A percentile compares a stretch with the other conserved stretches of the same genome.
Evolutionary conservation across 768 basidiomycete genomes (phyloP).

Genomic region (Termitomyces sp.): DNA sequence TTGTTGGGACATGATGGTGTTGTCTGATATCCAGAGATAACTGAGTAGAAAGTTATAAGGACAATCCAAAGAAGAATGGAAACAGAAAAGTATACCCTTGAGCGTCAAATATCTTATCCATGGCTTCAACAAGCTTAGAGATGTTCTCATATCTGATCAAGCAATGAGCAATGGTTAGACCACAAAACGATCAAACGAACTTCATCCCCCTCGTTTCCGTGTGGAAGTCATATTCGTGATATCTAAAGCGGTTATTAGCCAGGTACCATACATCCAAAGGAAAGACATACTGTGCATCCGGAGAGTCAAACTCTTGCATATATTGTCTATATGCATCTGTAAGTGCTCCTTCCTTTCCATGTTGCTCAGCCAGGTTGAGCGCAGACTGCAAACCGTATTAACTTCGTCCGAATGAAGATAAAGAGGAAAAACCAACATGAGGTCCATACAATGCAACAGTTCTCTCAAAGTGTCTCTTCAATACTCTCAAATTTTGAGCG

Average conservation of each 20-base stretch:
- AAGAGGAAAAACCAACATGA: slow-evolving; percentile 44
- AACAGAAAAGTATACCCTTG: slow-evolving; percentile 58
- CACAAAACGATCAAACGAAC: slow-evolving; percentile 34
- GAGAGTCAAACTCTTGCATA: slow-evolving; percentile 50
- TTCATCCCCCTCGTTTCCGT: slow-evolving; percentile 94
- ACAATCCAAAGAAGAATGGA: background rate
- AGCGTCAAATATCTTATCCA: slow-evolving; percentile 70
- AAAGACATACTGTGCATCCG: slow-evolving; percentile 51
- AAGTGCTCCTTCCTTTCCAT: slow-evolving; percentile 82
- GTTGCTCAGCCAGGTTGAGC: slow-evolving; percentile 88
- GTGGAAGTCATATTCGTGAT: slow-evolving; percentile 90
- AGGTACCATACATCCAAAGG: background rate
- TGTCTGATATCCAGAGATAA: slow-evolving; percentile 80
- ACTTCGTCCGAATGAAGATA: background rate
- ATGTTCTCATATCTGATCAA: slow-evolving; percentile 84
- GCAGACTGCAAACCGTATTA: slow-evolving; percentile 48
- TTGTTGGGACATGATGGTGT: slow-evolving; percentile 71
- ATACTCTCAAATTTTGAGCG: slow-evolving; percentile 63
- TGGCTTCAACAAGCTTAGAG: slow-evolving; percentile 63
- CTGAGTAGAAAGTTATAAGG: slow-evolving; percentile 30
- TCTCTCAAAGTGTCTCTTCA: slow-evolving; percentile 71
- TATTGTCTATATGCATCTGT: slow-evolving; percentile 76
- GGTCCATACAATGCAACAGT: slow-evolving; percentile 71
- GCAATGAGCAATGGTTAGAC: background rate
- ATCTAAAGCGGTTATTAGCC: slow-evolving; percentile 37